phyloP scores from a whole-genome alignment of 805 yeast genomes.

The Candida chilensis region DNA sequence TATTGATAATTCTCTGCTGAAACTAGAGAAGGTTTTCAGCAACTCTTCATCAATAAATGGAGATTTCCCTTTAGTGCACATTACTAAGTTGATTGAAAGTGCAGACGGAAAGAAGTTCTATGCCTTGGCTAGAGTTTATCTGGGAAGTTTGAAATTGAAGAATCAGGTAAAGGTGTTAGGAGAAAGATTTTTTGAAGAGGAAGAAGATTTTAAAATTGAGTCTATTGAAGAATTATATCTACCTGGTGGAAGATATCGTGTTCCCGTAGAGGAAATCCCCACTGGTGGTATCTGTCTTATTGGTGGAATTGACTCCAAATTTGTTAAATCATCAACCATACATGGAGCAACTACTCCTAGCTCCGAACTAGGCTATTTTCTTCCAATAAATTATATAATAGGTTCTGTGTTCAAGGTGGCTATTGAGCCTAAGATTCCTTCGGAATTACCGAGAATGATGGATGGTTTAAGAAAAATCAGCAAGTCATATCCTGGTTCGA shows the following conservation, averaged over 20 bases:
- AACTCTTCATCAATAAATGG: too few species aligned
- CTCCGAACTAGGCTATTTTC: constrained; percentile 15
- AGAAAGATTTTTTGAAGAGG: constrained; percentile 33
- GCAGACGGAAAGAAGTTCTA: constrained; percentile 42
- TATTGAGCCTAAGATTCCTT: constrained; percentile 71
- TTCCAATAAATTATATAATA: constrained; percentile 31
- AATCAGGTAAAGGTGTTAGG: constrained; percentile 46
- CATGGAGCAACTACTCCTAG: constrained; percentile 11
- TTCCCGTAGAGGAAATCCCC: constrained; percentile 41
- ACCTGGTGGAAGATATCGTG: constrained; percentile 63
- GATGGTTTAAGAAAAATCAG: constrained; percentile 59
- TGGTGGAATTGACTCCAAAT: constrained; percentile 48
- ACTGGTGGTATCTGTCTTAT: constrained; percentile 66
- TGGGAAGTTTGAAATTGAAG: constrained; percentile 48
- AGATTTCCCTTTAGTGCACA: constrained; percentile 44
- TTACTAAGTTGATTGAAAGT: constrained; percentile 49
- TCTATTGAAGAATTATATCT: constrained; percentile 35
- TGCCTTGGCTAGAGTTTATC: constrained; percentile 52
- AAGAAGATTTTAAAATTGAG: constrained; percentile 40
- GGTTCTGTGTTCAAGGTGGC: constrained; percentile 72
- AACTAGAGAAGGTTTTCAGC: background rate
- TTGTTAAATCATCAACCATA: constrained; percentile 57
- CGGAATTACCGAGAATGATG: constrained; percentile 65
- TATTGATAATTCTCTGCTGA: too few species aligned
- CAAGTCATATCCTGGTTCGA: constrained; percentile 56